Conservation (phyloP, 2,329 filamentous ascomycete species). For the Aspergillus niger region DNA sequence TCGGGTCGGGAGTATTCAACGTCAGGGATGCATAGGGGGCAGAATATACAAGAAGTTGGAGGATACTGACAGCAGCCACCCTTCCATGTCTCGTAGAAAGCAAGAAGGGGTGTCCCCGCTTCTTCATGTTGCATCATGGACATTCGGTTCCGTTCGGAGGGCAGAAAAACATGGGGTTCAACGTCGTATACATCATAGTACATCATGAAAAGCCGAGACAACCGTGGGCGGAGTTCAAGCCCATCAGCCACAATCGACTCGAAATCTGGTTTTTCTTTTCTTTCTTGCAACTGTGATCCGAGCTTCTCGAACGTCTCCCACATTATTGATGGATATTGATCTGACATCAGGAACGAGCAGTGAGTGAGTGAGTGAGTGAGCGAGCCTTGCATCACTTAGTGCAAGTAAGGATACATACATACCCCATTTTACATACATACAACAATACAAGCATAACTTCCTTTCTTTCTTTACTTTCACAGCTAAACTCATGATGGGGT, state of each 20-base stretch:
- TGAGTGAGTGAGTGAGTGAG: no score
- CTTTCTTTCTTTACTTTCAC: no score
- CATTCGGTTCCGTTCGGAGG: not conserved
- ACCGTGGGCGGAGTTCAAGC: conserved; percentile 3
- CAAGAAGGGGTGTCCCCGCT: not conserved
- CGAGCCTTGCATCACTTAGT: no score
- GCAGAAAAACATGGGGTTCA: not conserved
- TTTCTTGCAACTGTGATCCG: not conserved
- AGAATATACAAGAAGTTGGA: no score
- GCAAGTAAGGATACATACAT: not conserved
- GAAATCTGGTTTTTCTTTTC: not conserved
- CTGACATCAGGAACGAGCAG: no score
- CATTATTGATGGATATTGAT: no score
- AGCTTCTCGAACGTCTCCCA: no score
- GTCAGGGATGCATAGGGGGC: not conserved
- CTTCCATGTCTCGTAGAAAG: not conserved
- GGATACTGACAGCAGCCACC: not conserved
- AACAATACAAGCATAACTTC: not conserved
- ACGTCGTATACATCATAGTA: conserved; percentile 8
- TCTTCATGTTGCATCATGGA: conserved; percentile 4
- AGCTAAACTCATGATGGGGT: not conserved
- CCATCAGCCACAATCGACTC: not conserved
- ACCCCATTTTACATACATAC: not conserved
- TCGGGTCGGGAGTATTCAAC: not conserved
- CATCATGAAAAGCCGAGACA: conserved; percentile 2